Evolutionary conservation across 2,329 filamentous ascomycete species (phyloP), one percentile per base, ranked within the genome.

Genomic region (Penicillium sp.): DNA sequence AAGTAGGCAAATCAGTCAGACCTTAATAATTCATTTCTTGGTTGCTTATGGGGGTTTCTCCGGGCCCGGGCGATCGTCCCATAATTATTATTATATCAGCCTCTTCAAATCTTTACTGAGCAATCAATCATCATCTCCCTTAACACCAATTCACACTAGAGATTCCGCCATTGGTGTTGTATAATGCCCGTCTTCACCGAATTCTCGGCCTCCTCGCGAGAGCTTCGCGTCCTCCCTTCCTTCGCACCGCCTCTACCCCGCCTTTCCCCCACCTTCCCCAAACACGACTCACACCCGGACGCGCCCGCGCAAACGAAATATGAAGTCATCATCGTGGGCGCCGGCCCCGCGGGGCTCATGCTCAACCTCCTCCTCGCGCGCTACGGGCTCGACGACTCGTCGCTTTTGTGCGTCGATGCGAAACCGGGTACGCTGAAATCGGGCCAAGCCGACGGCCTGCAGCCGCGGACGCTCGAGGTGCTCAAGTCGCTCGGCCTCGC

Each of bases 301-400:
- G 8, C 49, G 11, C 46, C n/a, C 8, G 15, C 29, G n/a, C 49
- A 19, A 4, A 76, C 76, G 45, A 75, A 69, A 59, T 80, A 80
- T 69, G 79, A 82, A 64, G 78, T 81, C 2, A 70, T 81, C 2
- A 67, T 82, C 13, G 73, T 75, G 11, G 79, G 80, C 47, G 78
- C 76, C 38, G 79, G 80, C 9, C 80, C 80, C 1, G 76, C 79
- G 9, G 80, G 80, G 3, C 70, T 82, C 1, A 77, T 81, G 68
- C 70, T 81, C 7, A 69, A 74, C 21, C 66, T 81, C 2, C 72
- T 80, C 9, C 73, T 83, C 21, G 75, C 80, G 7, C 78, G 79
- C 30, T 80, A 80, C 60, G 80, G 80, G 15, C 67, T 83, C 19
- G 70, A 63, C 26, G 78, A 80, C 52, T 67, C 71, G 21, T 79